Conservation (phyloP, 192 early-diverging fungal species). For the Rhizophagus clarus region DNA sequence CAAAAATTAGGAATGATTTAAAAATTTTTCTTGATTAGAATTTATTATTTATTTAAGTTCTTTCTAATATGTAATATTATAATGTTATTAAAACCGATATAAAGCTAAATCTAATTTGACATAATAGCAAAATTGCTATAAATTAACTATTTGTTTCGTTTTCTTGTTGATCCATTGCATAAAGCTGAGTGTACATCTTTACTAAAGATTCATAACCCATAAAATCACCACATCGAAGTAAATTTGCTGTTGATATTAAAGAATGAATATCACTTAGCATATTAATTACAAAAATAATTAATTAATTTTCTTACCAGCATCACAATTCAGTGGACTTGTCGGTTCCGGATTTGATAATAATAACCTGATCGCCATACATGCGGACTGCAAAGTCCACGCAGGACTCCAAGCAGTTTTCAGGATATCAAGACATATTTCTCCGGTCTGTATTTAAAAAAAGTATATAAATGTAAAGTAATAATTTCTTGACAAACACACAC, state of each 20-base stretch:
- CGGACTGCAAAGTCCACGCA: constrained; percentile 89
- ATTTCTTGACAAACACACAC: neutral
- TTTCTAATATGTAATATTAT: neutral
- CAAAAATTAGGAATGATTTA: constrained; percentile 13
- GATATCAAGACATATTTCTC: constrained; percentile 97
- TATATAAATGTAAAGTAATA: neutral
- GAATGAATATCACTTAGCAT: neutral
- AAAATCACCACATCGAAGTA: constrained; percentile 84
- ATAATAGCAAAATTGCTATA: neutral
- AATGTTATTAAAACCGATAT: neutral
- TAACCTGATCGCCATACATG: constrained; percentile 79
- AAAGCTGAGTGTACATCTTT: constrained; percentile 79
- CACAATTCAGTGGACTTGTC: constrained; percentile 90
- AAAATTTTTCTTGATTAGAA: neutral
- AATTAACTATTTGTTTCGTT: constrained; percentile 5
- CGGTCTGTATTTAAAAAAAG: constrained; percentile 62
- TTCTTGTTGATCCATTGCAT: constrained; percentile 51
- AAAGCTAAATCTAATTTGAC: neutral
- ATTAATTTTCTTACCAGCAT: constrained; percentile 55
- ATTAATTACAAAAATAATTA: neutral
- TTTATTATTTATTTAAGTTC: neutral
- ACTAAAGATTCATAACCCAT: constrained; percentile 88
- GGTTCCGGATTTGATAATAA: constrained; percentile 88
- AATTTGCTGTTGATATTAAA: constrained; percentile 61
- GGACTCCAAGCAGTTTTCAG: constrained; percentile 94